Evolutionary conservation across 441 rosid genomes (phyloP).

Genomic region (Populus hybrid): DNA sequence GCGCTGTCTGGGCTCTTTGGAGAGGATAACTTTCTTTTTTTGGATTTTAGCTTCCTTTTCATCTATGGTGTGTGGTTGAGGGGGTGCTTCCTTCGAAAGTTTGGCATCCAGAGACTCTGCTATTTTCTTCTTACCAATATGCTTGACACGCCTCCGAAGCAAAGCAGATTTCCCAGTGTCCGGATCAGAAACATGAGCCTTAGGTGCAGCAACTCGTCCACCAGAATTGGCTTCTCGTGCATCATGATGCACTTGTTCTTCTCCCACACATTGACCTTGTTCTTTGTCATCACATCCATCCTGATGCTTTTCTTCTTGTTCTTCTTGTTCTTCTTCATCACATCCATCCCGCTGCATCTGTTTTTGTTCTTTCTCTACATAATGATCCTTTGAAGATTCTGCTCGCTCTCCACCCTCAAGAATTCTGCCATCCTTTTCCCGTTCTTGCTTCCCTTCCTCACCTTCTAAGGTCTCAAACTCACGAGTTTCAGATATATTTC

Average conservation of each 20-base stretch:
- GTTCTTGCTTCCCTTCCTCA: conserved; percentile 15
- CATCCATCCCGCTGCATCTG: background rate
- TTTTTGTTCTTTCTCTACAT: background rate
- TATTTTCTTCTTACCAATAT: background rate
- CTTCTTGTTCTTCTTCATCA: background rate
- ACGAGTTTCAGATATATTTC: conserved; percentile 1
- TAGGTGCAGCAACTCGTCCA: background rate
- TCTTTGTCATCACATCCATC: background rate
- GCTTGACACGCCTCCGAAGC: background rate
- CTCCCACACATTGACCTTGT: background rate
- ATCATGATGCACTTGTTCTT: background rate
- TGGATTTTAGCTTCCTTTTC: background rate
- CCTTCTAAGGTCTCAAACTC: conserved; percentile 11
- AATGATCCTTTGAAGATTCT: background rate
- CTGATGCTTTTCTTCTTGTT: too few species aligned
- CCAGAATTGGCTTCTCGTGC: background rate
- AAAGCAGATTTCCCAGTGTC: background rate
- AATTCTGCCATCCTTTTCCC: conserved; percentile 8
- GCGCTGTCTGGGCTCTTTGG: background rate
- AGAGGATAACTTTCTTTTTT: background rate
- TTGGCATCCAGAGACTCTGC: conserved; percentile 6
- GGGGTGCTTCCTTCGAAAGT: conserved; percentile 16
- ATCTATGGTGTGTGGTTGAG: background rate
- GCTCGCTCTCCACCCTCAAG: conserved; percentile 4
- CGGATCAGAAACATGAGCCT: background rate